Base-by-base conservation (phyloP, 495 filamentous ascomycete genomes). In the Aspergillus incahuasiensis region DNA sequence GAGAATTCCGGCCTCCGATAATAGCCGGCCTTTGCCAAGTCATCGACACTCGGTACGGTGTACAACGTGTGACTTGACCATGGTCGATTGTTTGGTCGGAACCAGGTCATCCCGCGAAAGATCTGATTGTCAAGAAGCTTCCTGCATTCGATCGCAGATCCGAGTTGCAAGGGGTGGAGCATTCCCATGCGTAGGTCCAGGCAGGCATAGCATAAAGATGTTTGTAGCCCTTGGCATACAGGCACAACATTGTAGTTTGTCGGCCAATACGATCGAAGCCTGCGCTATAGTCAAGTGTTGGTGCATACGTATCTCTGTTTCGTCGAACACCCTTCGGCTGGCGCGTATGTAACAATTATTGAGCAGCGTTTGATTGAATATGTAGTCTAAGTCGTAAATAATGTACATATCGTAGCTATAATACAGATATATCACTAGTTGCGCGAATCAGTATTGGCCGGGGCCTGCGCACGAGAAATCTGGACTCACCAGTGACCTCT, bases 1-100 rank as follows among this genome's bases (percentile, higher is more conserved):
- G 73, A 74, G 73, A 61, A 49, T 60, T 50, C 72, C 70, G 73
- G 73, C 73, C 73, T 74, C 74, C 74, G 74, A 53, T 52, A 62
- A 62, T 76, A 75, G 49, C 74, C 74, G 74, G 45, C 55, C 51
- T 60, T 52, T 47, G 28, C 32, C 32, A 51, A 58, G 25, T 45
- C 55, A 44, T 49, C 45, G 11, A 21, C 21, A 35, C n/a, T 25
- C 38, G 15, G 38, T 40, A 40, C 38, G 41, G 2, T 7, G 40
- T 19, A 18, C 16, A 19, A 16, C 40, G 40, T 42, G 40, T 42
- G 40, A 42, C 16, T 19, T 16, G n/a, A 5, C 40, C 3, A 42
- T 1, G 16, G 19, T 7, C 40, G 6, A 19, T 42, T 42, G 19
- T 42, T 35, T 12, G 32, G 40, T 42, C 15, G 3, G 7, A 19